Base-by-base conservation (phyloP, 768 basidiomycete genomes). In the Auriscalpium orientale region DNA sequence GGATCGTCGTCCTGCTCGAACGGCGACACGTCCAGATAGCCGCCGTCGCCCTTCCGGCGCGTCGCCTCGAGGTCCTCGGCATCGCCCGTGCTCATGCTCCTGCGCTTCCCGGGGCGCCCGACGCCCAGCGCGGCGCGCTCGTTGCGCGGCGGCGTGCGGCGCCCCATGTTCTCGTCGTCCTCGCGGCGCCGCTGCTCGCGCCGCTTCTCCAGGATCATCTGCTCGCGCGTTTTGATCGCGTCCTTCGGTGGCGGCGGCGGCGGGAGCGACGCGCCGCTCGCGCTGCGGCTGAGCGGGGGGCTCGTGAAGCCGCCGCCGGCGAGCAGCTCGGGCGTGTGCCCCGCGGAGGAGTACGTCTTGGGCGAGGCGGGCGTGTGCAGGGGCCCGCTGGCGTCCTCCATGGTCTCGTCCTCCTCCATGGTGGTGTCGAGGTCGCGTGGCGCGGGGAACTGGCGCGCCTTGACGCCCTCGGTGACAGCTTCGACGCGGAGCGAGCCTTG, bases 31-130 rank as follows among this genome's bases (percentile, higher is more conserved):
- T 76, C 74, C 44, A 78, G 67, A 35, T 77, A 65, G 62, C 72
- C 67, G 44, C 28, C 54, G 57, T 63, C 15, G 58, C 60, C 60
- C 8, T 60, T 58, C 21, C 59, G 52, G 16, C 57, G 56, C 18
- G 51, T 52, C 20, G 57, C 57, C 8, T 61, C 59, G 12, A 60
- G 51, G 16, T 76, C 72, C 46, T 84, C 79, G 2, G 80, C 83
- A 66, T 91, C 91, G 9, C 85, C 83, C 1, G 87, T 90, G 64
- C 87, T 91, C 77, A 83, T 80, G 67, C 87, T 94, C 54, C 87
- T 75, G 60, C 89, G 74, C 53, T 80, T 74, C 54, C 76, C 81
- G 11, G 83, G 82, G 43, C 85, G 65, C 45, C 61, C 65, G 1
- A 3, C 34, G 20, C 46, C 16, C 10, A 49, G 20, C 4, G 57